phyloP scores from a whole-genome alignment of 2,329 filamentous ascomycete species.

The Teratosphaeria destructans region DNA sequence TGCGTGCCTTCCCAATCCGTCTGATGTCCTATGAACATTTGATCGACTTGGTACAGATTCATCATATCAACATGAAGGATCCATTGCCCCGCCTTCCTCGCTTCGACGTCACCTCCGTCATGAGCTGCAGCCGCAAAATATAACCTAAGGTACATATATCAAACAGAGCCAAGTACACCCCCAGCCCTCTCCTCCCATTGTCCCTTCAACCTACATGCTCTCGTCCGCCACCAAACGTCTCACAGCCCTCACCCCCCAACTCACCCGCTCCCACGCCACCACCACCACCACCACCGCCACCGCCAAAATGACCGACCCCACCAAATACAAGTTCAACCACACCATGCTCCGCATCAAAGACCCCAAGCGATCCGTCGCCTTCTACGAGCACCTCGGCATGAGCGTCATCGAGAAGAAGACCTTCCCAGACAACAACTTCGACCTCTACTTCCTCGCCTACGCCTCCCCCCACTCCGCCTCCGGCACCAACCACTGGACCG shows the following conservation, averaged over 20 bases:
- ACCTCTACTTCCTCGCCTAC: conserved; percentile 91
- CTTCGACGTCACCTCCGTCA: neutral
- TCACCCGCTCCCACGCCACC: conserved; percentile 9
- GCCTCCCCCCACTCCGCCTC: conserved; percentile 67
- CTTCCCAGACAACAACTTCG: conserved; percentile 82
- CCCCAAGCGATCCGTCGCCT: conserved; percentile 72
- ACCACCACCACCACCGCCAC: conserved; percentile 27
- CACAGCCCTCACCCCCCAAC: neutral
- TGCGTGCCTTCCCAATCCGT: neutral
- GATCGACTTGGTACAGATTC: neutral
- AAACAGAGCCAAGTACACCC: neutral
- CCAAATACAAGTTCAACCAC: conserved; percentile 57
- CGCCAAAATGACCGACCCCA: conserved; percentile 48
- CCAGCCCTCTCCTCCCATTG: neutral
- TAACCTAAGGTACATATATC: neutral
- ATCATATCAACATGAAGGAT: neutral
- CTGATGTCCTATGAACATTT: neutral
- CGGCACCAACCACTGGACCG: conserved; percentile 60
- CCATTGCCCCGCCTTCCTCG: neutral
- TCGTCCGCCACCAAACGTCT: conserved; percentile 1
- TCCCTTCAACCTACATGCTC: neutral
- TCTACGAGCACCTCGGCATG: conserved; percentile 89
- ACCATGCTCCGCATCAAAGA: conserved; percentile 67
- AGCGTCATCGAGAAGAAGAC: conserved; percentile 69
- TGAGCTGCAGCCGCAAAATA: neutral